Evolutionary conservation across 495 filamentous ascomycete species (phyloP).

Genomic region (Apodospora peruviana): DNA sequence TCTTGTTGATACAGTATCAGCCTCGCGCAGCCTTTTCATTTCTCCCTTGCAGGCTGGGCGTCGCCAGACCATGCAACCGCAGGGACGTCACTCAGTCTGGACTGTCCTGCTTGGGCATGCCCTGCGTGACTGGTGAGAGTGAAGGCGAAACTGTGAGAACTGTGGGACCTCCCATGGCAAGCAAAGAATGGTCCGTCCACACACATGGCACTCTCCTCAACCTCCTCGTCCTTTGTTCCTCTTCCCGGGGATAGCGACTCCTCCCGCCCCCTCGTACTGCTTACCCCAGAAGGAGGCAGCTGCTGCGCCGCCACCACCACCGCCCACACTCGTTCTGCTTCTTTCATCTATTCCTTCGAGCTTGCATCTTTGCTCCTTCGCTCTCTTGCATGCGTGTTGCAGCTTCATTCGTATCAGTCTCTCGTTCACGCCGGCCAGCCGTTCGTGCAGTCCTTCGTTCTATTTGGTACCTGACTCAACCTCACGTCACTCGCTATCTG

Average conservation of each 20-base stretch:
- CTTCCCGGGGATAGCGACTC: too few relatives aligned
- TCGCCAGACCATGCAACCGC: background rate
- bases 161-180: background rate
- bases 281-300: background rate
- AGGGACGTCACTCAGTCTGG: background rate
- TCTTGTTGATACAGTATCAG: too few relatives aligned
- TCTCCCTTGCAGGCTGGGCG: constrained; percentile 7
- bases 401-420: background rate
- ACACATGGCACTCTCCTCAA: too few relatives aligned
- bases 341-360: background rate
- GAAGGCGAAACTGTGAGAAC: background rate
- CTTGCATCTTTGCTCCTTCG: background rate
- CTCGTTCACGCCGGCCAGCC: background rate
- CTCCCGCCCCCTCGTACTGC: constrained; percentile 1
- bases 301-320: background rate
- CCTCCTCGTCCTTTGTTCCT: too few relatives aligned
- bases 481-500: too few relatives aligned
- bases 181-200: background rate
- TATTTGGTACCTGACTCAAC: too few relatives aligned
- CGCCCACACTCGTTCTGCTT: background rate
- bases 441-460: background rate
- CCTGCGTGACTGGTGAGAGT: background rate
- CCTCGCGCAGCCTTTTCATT: constrained; percentile 5
- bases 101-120: constrained; percentile 1
- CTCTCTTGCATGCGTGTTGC: background rate